Percentiles rank a stretch among this genome's conserved stretches.
These are phyloP conservation scores for Hermanozyma aechmeae DNA, from an alignment of 805 yeast species.

Conservation along the genomic window DNA sequence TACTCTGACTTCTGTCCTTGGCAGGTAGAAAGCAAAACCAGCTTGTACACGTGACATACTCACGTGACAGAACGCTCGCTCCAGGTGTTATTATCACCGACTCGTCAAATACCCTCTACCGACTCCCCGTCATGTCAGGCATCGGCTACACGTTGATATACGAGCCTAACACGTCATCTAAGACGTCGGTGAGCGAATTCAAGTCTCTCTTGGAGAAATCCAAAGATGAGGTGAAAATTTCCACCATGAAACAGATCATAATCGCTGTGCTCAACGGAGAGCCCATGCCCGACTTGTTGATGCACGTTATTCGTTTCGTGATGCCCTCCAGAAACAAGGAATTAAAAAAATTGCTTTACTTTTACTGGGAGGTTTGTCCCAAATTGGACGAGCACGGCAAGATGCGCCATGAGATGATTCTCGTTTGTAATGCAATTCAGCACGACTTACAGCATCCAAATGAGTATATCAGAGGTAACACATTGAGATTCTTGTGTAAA, in stretches of 20 bases:
- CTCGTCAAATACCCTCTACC: too few relatives aligned
- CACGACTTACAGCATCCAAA: constrained; percentile 97
- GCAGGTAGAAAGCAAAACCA: too few relatives aligned
- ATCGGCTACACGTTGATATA: constrained; percentile 70
- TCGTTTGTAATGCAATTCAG: constrained; percentile 95
- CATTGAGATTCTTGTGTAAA: constrained; percentile 84
- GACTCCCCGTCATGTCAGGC: too few relatives aligned
- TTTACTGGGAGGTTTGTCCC: constrained; percentile 97
- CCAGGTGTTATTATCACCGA: too few relatives aligned
- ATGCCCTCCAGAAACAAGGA: constrained; percentile 93
- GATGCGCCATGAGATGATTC: constrained; percentile 95
- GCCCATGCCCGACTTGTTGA: constrained; percentile 82
- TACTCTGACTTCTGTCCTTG: too few relatives aligned
- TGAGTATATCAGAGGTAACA: constrained; percentile 93
- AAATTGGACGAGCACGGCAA: constrained; percentile 82
- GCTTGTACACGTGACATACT: too few relatives aligned
- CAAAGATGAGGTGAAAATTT: constrained; percentile 77
- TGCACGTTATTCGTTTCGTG: constrained; percentile 94
- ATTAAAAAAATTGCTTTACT: constrained; percentile 84
- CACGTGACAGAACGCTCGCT: too few relatives aligned
- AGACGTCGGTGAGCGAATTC: constrained; percentile 63
- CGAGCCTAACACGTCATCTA: constrained; percentile 62
- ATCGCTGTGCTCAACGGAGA: constrained; percentile 87
- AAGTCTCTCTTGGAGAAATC: constrained; percentile 78
- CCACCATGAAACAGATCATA: constrained; percentile 82